A percentile compares a stretch with the other conserved stretches of the same genome.
Conservation (phyloP, 2,329 filamentous ascomycete species). For the Purpureocillium takamizusanense region DNA sequence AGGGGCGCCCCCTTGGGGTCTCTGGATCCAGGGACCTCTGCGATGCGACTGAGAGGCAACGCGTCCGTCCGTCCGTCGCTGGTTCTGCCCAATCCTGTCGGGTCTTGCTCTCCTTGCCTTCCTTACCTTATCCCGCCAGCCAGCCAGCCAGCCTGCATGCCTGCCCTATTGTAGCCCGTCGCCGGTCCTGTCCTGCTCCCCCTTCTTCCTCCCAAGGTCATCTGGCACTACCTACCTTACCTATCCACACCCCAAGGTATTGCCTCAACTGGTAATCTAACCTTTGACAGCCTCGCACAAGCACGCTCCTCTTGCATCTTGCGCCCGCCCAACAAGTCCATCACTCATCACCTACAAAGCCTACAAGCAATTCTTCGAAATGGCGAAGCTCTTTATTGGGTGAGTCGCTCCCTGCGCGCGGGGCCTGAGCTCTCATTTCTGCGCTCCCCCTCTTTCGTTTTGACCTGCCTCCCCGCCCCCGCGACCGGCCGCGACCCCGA, state of each 20-base stretch:
- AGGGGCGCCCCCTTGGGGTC: too few species aligned
- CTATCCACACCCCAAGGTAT: neutral
- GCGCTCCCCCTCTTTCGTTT: constrained; percentile 1
- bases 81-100: neutral
- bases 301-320: neutral
- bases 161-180: neutral
- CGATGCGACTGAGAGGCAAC: neutral
- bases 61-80: neutral
- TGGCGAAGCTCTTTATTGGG: constrained; percentile 96
- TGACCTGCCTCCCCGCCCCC: constrained; percentile 1
- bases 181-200: neutral
- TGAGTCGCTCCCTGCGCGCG: constrained; percentile 34
- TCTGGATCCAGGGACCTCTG: neutral
- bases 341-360: constrained; percentile 4
- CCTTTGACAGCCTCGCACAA: constrained; percentile 1
- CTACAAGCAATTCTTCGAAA: constrained; percentile 28
- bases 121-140: neutral
- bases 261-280: too few species aligned
- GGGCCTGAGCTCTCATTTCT: neutral
- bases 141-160: too few species aligned
- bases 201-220: neutral
- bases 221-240: neutral
- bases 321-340: too few species aligned
- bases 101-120: neutral
- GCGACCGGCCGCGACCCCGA: neutral